Conservation (phyloP, 2,329 filamentous ascomycete genomes). For the Aspergillus japonicus region DNA sequence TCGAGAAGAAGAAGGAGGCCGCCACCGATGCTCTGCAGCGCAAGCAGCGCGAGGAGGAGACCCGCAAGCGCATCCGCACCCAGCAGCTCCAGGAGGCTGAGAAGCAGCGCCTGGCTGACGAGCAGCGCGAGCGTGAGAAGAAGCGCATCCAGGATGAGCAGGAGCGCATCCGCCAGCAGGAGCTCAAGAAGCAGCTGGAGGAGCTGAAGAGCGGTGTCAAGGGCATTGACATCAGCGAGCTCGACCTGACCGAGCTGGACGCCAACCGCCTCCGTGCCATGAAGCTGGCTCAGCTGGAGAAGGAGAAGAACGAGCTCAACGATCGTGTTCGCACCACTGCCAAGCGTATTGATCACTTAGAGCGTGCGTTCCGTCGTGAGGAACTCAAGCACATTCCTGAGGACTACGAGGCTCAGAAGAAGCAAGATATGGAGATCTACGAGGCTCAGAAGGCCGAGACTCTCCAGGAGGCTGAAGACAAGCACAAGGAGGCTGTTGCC, state of each 20-base stretch:
- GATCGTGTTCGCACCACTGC: slow-evolving; percentile 87
- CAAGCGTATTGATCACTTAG: slow-evolving; percentile 94
- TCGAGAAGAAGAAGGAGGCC: slow-evolving; percentile 95
- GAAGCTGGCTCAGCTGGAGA: slow-evolving; percentile 93
- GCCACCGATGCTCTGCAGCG: slow-evolving; percentile 84
- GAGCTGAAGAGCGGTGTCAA: slow-evolving; percentile 89
- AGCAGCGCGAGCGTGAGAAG: slow-evolving; percentile 86
- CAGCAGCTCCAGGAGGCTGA: slow-evolving; percentile 89
- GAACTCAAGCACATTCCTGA: slow-evolving; percentile 86
- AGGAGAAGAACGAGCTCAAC: slow-evolving; percentile 94
- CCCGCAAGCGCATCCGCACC: slow-evolving; percentile 79
- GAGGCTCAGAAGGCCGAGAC: slow-evolving; percentile 76
- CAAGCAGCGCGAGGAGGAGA: slow-evolving; percentile 89
- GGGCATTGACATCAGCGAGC: slow-evolving; percentile 68
- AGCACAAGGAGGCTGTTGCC: slow-evolving; percentile 88
- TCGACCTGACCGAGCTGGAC: slow-evolving; percentile 80
- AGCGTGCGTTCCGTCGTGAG: slow-evolving; percentile 94
- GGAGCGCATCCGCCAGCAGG: slow-evolving; percentile 85
- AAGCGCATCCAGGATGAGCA: slow-evolving; percentile 83
- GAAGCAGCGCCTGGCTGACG: slow-evolving; percentile 81
- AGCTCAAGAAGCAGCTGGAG: slow-evolving; percentile 87
- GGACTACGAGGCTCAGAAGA: slow-evolving; percentile 81
- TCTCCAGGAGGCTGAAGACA: slow-evolving; percentile 74
- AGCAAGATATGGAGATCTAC: slow-evolving; percentile 75
- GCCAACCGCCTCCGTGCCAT: slow-evolving; percentile 87